These are phyloP conservation scores for Acanthamoeba polyphaga DNA, from an alignment of 208 protist species.

Conservation along the genomic window DNA sequence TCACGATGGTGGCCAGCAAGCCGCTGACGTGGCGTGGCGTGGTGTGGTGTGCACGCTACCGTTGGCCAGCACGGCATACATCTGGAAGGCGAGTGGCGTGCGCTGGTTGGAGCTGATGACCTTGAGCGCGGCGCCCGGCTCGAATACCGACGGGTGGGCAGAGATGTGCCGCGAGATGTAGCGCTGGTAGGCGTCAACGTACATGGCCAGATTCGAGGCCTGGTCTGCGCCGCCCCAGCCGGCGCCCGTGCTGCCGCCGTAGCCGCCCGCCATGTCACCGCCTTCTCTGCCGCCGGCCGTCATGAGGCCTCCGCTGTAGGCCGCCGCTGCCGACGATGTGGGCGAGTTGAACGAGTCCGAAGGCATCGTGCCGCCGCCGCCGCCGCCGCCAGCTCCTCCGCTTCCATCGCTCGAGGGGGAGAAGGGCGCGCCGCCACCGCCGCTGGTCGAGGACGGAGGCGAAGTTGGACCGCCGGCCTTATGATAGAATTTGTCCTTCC, in stretches of 20 bases:
- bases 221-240: not conserved
- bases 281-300: not conserved
- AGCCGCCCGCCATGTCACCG: not conserved
- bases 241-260: not conserved
- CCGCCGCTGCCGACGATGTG: not conserved
- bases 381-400: not conserved
- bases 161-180: slow-evolving; percentile 74
- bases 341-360: slow-evolving; percentile 38
- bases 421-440: not conserved
- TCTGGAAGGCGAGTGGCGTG: slow-evolving; percentile 73
- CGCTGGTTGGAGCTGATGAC: slow-evolving; percentile 62
- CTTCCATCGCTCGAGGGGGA: slow-evolving; percentile 8
- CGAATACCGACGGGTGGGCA: slow-evolving; percentile 32
- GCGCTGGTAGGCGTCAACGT: slow-evolving; percentile 62
- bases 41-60: not conserved
- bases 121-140: slow-evolving; percentile 25
- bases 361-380: slow-evolving; percentile 24
- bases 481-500: slow-evolving; percentile 67
- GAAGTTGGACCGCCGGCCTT: not conserved
- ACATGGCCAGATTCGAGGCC: not conserved
- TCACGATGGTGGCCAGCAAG: too few relatives aligned
- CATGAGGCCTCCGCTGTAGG: not conserved
- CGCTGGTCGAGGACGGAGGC: not conserved
- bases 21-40: not conserved
- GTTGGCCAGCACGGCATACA: slow-evolving; percentile 74